Percentiles rank a stretch among this genome's conserved stretches.
Evolutionary conservation across 805 yeast species (phyloP).

Genomic region (Lachancea lanzarotensis): DNA sequence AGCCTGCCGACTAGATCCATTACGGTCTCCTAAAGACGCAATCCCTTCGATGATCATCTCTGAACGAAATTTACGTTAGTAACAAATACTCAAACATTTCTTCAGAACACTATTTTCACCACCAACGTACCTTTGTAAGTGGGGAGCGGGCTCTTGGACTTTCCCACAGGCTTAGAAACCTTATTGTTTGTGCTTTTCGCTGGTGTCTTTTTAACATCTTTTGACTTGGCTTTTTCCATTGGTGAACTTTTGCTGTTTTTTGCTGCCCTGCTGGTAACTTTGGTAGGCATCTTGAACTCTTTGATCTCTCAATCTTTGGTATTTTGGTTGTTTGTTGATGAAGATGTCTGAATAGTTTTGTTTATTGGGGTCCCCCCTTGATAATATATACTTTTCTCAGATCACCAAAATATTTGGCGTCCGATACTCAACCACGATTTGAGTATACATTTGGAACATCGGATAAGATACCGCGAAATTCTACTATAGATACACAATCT

Average conservation of each 20-base stretch:
- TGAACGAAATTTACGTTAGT: slow-evolving; percentile 4
- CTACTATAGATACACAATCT: background rate
- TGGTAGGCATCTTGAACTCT: slow-evolving; percentile 1
- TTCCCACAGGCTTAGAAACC: slow-evolving; percentile 1
- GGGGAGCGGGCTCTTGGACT: slow-evolving; percentile 14
- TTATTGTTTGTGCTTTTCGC: slow-evolving; percentile 10
- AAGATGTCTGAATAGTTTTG: background rate
- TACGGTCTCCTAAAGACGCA: slow-evolving; percentile 65
- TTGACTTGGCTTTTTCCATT: background rate
- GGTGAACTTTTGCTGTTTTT: background rate
- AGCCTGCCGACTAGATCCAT: slow-evolving; percentile 80
- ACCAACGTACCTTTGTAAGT: slow-evolving; percentile 34
- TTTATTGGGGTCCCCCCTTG: background rate
- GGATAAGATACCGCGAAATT: too few species aligned
- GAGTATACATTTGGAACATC: too few species aligned
- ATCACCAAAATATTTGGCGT: slow-evolving; percentile 1
- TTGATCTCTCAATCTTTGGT: background rate
- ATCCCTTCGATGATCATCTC: slow-evolving; percentile 50
- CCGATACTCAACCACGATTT: background rate
- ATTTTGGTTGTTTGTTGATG: background rate
- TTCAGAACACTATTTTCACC: too few species aligned
- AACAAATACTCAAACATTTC: too few species aligned
- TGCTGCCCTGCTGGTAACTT: background rate
- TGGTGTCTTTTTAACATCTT: slow-evolving; percentile 6
- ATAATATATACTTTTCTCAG: background rate